Evolutionary conservation across 73 alveolate genomes (phyloP).

Genomic region (Blepharisma japonicum): DNA sequence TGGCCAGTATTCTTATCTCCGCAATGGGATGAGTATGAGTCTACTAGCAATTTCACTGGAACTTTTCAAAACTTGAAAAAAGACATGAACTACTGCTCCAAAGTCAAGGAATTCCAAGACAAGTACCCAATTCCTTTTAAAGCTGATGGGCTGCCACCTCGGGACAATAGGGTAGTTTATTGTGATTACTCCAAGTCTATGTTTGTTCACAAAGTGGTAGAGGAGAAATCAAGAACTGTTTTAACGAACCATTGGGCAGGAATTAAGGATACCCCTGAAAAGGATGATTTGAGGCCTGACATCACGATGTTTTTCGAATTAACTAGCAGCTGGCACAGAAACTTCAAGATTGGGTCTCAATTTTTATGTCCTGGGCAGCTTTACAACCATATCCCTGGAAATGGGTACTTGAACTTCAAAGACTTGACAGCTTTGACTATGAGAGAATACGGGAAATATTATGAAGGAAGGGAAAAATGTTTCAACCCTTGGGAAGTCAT

Average conservation of each 20-base stretch:
- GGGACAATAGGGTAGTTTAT: neutral
- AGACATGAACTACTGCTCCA: neutral
- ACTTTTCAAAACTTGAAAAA: neutral
- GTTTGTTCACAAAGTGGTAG: neutral
- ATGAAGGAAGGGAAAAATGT: conserved; percentile 11
- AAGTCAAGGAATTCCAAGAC: neutral
- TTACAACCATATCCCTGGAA: conserved; percentile 34
- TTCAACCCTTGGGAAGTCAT: conserved; percentile 8
- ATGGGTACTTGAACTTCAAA: neutral
- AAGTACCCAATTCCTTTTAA: too few relatives aligned
- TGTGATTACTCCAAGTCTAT: neutral
- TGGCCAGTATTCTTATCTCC: neutral
- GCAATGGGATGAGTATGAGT: neutral
- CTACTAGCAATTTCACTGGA: neutral
- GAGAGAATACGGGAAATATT: conserved; percentile 6
- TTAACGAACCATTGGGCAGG: neutral
- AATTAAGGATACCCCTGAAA: neutral
- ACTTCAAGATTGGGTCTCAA: neutral
- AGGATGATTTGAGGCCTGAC: neutral
- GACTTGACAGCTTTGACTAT: neutral
- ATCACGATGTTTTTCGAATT: conserved; percentile 13
- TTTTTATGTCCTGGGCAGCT: conserved; percentile 11
- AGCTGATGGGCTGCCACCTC: neutral
- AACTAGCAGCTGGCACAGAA: conserved; percentile 19
- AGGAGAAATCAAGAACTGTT: neutral